Conservation (phyloP, 2,329 filamentous ascomycete species). For the Leptographium galeiforme region DNA sequence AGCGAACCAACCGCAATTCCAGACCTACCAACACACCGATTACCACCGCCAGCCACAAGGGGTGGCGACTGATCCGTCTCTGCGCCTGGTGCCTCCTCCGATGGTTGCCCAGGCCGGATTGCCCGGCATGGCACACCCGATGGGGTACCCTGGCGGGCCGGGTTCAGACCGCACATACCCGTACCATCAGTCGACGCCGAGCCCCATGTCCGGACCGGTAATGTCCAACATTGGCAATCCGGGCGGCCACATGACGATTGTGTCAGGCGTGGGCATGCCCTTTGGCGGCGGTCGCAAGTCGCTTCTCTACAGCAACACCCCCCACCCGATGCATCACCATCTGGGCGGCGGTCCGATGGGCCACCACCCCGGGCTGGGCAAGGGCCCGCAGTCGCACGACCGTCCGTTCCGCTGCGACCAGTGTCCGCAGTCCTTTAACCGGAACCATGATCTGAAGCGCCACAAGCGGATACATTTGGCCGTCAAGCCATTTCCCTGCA, state of each 20-base stretch:
- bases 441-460: constrained; percentile 90
- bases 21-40: neutral
- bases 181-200: neutral
- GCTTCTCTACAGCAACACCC: constrained; percentile 7
- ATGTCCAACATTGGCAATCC: constrained; percentile 8
- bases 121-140: constrained; percentile 1
- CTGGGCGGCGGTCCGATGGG: constrained; percentile 1
- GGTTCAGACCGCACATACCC: neutral
- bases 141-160: constrained; percentile 1
- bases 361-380: constrained; percentile 23
- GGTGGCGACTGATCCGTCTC: neutral
- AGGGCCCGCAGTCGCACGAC: constrained; percentile 44
- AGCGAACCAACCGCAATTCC: neutral
- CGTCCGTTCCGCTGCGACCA: constrained; percentile 90
- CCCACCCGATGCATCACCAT: constrained; percentile 18
- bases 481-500: constrained; percentile 90
- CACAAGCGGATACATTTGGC: constrained; percentile 92
- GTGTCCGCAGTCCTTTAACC: constrained; percentile 86
- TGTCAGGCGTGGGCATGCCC: constrained; percentile 3
- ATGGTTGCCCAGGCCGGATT: constrained; percentile 5
- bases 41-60: neutral
- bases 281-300: constrained; percentile 3
- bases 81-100: constrained; percentile 8
- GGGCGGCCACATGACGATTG: constrained; percentile 5
- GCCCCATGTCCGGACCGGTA: constrained; percentile 3